A percentile compares a stretch with the other conserved stretches of the same genome.
phyloP scores from a whole-genome alignment of 2,329 filamentous ascomycete species.

The Dryadomyces quercivorus region DNA sequence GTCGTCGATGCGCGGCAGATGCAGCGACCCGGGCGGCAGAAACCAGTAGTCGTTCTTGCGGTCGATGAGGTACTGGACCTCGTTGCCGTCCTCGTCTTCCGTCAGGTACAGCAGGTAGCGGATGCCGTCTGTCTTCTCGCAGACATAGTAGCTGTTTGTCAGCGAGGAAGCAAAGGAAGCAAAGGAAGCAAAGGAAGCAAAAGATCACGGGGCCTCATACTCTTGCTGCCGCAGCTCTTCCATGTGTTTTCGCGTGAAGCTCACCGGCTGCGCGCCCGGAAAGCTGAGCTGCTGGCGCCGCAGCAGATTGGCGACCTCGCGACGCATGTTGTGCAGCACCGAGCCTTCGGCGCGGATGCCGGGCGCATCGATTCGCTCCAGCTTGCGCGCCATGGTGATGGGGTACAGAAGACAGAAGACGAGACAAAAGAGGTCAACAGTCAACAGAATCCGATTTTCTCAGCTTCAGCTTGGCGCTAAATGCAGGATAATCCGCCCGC shows the following conservation, averaged over 20 bases:
- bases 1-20: constrained; percentile 62
- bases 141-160: constrained; percentile 71
- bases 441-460: too few species aligned
- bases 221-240: constrained; percentile 71
- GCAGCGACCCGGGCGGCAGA: constrained; percentile 55
- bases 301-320: constrained; percentile 66
- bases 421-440: background rate
- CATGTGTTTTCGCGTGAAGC: constrained; percentile 72
- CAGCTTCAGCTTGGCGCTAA: too few species aligned
- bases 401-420: background rate
- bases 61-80: constrained; percentile 87
- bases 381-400: constrained; percentile 13
- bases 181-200: background rate
- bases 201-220: too few species aligned
- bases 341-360: constrained; percentile 54
- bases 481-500: too few species aligned
- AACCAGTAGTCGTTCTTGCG: constrained; percentile 96
- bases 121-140: constrained; percentile 96
- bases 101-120: constrained; percentile 91
- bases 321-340: constrained; percentile 45
- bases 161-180: background rate
- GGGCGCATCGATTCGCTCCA: constrained; percentile 43
- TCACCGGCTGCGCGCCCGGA: constrained; percentile 88
- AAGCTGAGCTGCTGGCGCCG: constrained; percentile 57
- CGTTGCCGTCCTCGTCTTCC: constrained; percentile 43